These are phyloP conservation scores for Kwoniella sp. DNA, from an alignment of 768 basidiomycete genomes.

Conservation along the genomic window DNA sequence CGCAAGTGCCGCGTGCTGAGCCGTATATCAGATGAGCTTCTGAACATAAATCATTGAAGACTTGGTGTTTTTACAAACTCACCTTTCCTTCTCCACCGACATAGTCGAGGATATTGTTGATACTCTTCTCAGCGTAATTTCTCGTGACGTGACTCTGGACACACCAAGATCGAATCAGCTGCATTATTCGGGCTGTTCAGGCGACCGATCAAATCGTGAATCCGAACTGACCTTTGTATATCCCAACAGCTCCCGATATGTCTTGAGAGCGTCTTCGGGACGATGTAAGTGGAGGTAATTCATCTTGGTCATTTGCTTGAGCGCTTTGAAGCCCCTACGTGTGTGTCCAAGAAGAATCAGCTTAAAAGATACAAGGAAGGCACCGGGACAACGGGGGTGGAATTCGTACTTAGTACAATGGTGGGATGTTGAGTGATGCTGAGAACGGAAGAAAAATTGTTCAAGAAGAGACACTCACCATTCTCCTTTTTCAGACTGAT, in stretches of 20 bases:
- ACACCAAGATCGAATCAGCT: neutral
- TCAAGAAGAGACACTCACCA: conserved; percentile 63
- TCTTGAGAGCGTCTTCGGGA: conserved; percentile 79
- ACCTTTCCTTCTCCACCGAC: conserved; percentile 79
- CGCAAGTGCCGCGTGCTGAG: conserved; percentile 46
- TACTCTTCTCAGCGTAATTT: conserved; percentile 87
- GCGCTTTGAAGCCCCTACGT: conserved; percentile 93
- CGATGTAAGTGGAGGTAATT: conserved; percentile 76
- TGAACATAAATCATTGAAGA: too few relatives aligned
- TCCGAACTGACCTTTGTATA: conserved; percentile 72
- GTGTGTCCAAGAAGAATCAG: neutral
- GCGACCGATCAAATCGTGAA: neutral
- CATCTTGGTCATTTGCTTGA: conserved; percentile 95
- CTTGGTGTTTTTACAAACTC: conserved; percentile 60
- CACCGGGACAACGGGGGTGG: too few relatives aligned
- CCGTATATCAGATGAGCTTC: too few relatives aligned
- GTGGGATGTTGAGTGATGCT: too few relatives aligned
- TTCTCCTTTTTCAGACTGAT: conserved; percentile 84
- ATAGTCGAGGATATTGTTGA: conserved; percentile 97
- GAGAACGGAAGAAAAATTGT: neutral
- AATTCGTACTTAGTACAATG: too few relatives aligned
- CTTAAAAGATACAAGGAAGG: neutral
- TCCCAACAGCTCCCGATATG: conserved; percentile 80
- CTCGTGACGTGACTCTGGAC: conserved; percentile 50
- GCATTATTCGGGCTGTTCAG: neutral